Evolutionary conservation across 108 stramenopile genomes (phyloP).

Genomic region (Skeletonema tropicum): DNA sequence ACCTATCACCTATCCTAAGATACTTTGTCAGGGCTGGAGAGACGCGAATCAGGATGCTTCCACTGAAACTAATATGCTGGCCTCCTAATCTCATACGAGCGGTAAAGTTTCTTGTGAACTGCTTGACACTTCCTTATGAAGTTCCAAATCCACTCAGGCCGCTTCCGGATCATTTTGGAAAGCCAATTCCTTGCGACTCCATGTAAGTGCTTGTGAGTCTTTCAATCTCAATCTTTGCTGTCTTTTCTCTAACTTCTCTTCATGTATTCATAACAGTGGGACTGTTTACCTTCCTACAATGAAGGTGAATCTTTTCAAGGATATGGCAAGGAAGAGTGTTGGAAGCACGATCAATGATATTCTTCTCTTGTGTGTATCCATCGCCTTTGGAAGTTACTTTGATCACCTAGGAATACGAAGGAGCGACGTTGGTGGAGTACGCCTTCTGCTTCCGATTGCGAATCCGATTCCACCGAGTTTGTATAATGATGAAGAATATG

Average conservation of each 20-base stretch:
- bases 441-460: conserved; percentile 15
- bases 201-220: too few species aligned
- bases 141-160: conserved; percentile 22
- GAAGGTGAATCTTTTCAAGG: conserved; percentile 8
- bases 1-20: conserved; percentile 12
- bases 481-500: conserved; percentile 15
- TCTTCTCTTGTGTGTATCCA: conserved; percentile 8
- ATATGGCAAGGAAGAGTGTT: conserved; percentile 10
- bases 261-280: neutral
- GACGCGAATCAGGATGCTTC: conserved; percentile 10
- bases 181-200: conserved; percentile 8
- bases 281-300: conserved; percentile 30
- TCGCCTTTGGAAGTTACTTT: conserved; percentile 20
- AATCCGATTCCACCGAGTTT: conserved; percentile 19
- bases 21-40: conserved; percentile 20
- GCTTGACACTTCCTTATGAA: conserved; percentile 2
- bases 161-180: conserved; percentile 10
- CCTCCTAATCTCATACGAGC: conserved; percentile 16
- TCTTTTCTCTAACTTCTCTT: too few species aligned
- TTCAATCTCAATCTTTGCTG: too few species aligned
- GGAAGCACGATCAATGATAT: conserved; percentile 32
- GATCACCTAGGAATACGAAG: neutral
- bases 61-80: conserved; percentile 17
- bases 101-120: neutral
- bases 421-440: conserved; percentile 2